Base-by-base conservation (phyloP, 2,329 filamentous ascomycete species). In the Fusarium hainanense region DNA sequence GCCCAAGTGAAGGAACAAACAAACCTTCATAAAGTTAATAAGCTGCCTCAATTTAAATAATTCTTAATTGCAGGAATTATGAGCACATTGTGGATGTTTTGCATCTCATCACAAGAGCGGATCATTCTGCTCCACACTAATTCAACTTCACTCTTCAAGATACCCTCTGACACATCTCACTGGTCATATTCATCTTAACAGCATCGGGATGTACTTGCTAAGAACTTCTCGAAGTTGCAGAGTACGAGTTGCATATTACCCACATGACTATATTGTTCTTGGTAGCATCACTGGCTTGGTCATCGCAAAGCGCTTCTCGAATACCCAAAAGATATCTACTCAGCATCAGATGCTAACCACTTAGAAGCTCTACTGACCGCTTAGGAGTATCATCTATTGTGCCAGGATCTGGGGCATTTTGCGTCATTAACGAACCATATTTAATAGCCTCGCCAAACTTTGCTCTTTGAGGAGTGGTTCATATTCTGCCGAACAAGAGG, bases 241-340 rank as follows among this genome's bases (percentile, higher is more conserved):
- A 67, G 21, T n/a, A 18, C 12, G 18, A 66, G 8, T 14, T 70
- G 10, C 49, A 43, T 37, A 37, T 28, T 7, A 28, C 43, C n/a
- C 76, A 72, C 37, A 37, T n/a, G 74, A 76, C 63, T 78, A 78
- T 54, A 72, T 83, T 18, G 75, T 72, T 16, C 50, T 68, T 7
- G 59, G 80, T 10, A 83, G 83, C 3, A 82, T 81, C 10, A 80
- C 82, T 16, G 83, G 82, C 30, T 72, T 85, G 23, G 78, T 78
- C 6, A 72, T 84, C 16, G 79, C 78, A 20, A 76, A 79, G 28
- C 73, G 80, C 3, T 71, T 85, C 28, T 77, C 79, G 2, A 80
- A 82, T 73, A 81, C 55, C 72, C 78, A 14, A 64, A 76, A 43
- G 74, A 81, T 69, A 71, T 62, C 20, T 75, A 5, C 63, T 21